These are phyloP conservation scores for Malus sieversii DNA, from an alignment of 306 rosid genomes.

Conservation along the genomic window DNA sequence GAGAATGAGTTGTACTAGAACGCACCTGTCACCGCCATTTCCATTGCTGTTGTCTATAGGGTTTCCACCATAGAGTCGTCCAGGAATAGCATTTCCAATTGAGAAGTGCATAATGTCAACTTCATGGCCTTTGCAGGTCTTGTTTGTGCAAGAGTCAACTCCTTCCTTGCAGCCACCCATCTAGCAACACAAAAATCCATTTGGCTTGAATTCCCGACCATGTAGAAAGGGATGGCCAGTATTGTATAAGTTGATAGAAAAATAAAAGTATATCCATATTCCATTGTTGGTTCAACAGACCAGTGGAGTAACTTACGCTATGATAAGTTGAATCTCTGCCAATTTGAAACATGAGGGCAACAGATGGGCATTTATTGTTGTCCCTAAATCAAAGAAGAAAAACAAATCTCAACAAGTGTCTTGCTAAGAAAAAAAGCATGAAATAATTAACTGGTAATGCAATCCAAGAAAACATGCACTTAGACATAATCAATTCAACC, in stretches of 20 bases:
- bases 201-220: constrained; percentile 10
- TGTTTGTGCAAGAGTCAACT: constrained; percentile 60
- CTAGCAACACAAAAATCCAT: constrained; percentile 30
- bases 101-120: constrained; percentile 96
- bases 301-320: constrained; percentile 39
- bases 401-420: constrained; percentile 16
- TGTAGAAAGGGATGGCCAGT: neutral
- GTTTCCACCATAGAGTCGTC: constrained; percentile 87
- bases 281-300: neutral
- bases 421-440: neutral
- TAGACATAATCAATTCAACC: neutral
- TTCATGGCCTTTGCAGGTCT: constrained; percentile 86
- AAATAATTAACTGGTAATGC: neutral
- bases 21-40: constrained; percentile 81
- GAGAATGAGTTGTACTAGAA: neutral
- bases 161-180: constrained; percentile 93
- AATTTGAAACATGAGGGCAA: constrained; percentile 89
- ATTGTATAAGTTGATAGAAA: neutral
- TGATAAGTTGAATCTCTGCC: constrained; percentile 79
- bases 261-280: constrained; percentile 1
- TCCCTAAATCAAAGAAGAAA: constrained; percentile 42
- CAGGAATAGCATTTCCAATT: constrained; percentile 86
- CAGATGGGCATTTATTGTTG: constrained; percentile 72
- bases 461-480: constrained; percentile 3
- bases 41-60: constrained; percentile 60